Percentiles rank a stretch among this genome's conserved stretches.
Conservation (phyloP, 768 basidiomycete genomes). For the Mycena crocata region DNA sequence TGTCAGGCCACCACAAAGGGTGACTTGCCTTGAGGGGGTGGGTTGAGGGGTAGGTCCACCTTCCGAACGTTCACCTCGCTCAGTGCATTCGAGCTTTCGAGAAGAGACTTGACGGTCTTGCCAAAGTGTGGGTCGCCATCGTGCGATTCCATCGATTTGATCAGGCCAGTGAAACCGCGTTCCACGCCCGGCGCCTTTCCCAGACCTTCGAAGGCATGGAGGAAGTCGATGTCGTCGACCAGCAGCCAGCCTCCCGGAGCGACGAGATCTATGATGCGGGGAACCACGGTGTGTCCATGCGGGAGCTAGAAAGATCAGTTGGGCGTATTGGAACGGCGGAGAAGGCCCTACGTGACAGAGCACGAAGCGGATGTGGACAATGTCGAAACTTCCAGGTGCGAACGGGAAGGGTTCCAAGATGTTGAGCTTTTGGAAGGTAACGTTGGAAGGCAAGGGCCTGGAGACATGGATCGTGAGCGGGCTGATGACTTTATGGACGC, state of each 20-base stretch:
- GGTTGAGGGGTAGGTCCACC: conserved; percentile 4
- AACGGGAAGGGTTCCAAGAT: conserved; percentile 38
- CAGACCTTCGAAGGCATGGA: conserved; percentile 18
- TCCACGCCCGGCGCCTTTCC: conserved; percentile 15
- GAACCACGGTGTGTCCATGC: conserved; percentile 27
- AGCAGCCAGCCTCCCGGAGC: conserved; percentile 28
- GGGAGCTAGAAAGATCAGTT: conserved; percentile 31
- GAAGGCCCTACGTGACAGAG: conserved; percentile 35
- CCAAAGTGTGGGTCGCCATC: conserved; percentile 20
- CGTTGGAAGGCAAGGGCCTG: conserved; percentile 35
- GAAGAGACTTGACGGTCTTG: not conserved
- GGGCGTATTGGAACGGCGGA: not conserved
- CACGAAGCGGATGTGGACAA: conserved; percentile 39
- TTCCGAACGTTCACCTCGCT: conserved; percentile 12
- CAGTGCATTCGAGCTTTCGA: conserved; percentile 12
- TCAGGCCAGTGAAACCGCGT: conserved; percentile 10
- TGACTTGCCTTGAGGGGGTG: conserved; percentile 1
- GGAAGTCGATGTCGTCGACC: conserved; percentile 35
- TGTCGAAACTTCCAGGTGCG: conserved; percentile 35
- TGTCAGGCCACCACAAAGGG: too few species aligned
- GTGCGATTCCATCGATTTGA: conserved; percentile 23
- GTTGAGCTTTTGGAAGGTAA: conserved; percentile 32
- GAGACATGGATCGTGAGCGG: not conserved
- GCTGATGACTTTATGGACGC: not conserved
- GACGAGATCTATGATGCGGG: conserved; percentile 29